A percentile compares a stretch with the other conserved stretches of the same genome.
Evolutionary conservation across 495 filamentous ascomycete genomes (phyloP).

Genomic region (Daldinia childiae): DNA sequence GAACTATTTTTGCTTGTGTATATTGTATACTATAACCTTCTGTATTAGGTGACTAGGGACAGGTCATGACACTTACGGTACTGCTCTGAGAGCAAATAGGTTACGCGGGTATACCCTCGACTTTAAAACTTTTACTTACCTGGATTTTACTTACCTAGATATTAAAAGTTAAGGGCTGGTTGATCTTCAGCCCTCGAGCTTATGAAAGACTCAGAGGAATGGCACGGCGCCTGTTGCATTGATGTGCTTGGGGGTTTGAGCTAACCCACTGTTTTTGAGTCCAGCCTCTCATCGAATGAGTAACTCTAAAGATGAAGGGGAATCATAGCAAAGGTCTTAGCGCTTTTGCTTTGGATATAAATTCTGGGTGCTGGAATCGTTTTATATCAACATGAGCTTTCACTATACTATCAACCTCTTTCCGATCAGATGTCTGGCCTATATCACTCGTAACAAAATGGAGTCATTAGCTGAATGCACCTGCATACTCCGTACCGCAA

Average conservation of each 20-base stretch:
- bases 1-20: conserved; percentile 18
- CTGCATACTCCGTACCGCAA: not conserved
- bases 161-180: not conserved
- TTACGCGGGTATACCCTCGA: conserved; percentile 16
- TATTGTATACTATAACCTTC: conserved; percentile 34
- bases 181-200: not conserved
- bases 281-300: not conserved
- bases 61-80: conserved; percentile 25
- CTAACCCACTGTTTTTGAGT: not conserved
- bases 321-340: not conserved
- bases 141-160: not conserved
- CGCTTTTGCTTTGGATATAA: not conserved
- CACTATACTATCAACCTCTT: not conserved
- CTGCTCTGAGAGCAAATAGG: conserved; percentile 34
- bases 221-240: not conserved
- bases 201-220: not conserved
- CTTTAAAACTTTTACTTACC: not conserved
- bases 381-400: not conserved
- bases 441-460: not conserved
- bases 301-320: not conserved
- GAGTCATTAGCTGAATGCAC: not conserved
- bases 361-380: not conserved
- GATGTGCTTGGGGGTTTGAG: not conserved
- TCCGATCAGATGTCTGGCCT: not conserved
- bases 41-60: conserved; percentile 25